phyloP scores from a whole-genome alignment of 1,284 basidiomycete genomes.

The Ceratobasidium sp. region DNA sequence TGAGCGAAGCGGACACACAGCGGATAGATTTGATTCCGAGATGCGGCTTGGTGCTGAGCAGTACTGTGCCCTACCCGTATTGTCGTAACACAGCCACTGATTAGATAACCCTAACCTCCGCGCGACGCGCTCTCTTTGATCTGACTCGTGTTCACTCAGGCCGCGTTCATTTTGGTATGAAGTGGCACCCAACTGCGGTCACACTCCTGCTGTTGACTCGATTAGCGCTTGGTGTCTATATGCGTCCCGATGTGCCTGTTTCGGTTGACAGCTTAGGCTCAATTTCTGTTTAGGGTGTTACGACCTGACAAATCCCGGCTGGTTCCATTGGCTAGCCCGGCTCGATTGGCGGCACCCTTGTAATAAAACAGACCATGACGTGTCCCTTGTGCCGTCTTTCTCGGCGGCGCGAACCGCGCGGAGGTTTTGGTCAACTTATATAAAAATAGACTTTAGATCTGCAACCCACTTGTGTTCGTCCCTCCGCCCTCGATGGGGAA shows the following conservation, averaged over 20 bases:
- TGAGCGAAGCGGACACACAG: background rate
- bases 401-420: background rate
- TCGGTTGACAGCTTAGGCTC: background rate
- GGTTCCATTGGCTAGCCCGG: constrained; percentile 20
- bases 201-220: background rate
- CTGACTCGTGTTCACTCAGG: too few species aligned
- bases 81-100: constrained; percentile 25
- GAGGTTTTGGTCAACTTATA: background rate
- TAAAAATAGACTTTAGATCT: constrained; percentile 23
- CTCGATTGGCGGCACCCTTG: too few species aligned
- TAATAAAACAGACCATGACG: constrained; percentile 21
- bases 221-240: background rate
- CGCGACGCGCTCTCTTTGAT: too few species aligned
- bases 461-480: background rate
- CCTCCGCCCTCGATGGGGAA: constrained; percentile 23
- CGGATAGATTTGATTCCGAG: constrained; percentile 39
- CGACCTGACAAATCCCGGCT: constrained; percentile 4
- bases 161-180: background rate
- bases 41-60: constrained; percentile 28
- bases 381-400: background rate
- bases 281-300: background rate
- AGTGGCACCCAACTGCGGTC: background rate
- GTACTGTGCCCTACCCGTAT: too few species aligned
- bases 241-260: background rate
- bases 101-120: background rate